Evolutionary conservation across 495 filamentous ascomycete species (phyloP), one percentile per base, ranked within the genome.

Genomic region (Aspergillus nidulans): DNA sequence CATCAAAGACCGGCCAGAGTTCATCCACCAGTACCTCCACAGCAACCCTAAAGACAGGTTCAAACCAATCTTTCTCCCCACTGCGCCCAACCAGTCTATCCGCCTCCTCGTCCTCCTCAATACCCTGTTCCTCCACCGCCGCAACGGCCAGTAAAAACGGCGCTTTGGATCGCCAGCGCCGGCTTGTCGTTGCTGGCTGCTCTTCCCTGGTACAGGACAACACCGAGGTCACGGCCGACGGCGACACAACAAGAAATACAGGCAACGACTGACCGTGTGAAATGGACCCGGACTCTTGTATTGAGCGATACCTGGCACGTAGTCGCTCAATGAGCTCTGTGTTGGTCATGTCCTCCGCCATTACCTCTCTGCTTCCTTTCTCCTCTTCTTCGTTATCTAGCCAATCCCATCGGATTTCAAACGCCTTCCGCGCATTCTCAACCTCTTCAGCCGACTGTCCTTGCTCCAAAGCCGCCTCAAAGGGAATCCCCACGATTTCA

Each of bases 1-100:
- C 48, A 30, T 10, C 48, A 38, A 51, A 30, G 15, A 51, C 48
- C 48, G 48, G 48, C 48, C 48, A 51, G 9, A 51, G 48, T 32
- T 51, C 48, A n/a, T 30, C 48, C 12, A 51, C n/a, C 30, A 51
- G 28, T 19, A 39, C 16, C 28, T 51, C 48, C 30, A 51, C 28
- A 9, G 48, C 48, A 39, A 39, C 48, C 13, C 48, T 30, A 51
- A 51, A 51, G n/a, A 51, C 48, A 0, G 48, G 48, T 21, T 51
- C 40, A 21, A 51, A 51, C 28, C 9, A 40, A 13, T 39, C 48
- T 32, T 39, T 36, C 10, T 51, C 32, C 16, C 16, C 32, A 2
- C 44, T n/a, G n/a, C 44, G 23, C 44, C 44, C 44, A 47, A 30
- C 20, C 23, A 28, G 44, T 16, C 3, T 23, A 38, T 3, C 16